phyloP scores from a whole-genome alignment of 768 basidiomycete species.

The Kondoa malvinella region DNA sequence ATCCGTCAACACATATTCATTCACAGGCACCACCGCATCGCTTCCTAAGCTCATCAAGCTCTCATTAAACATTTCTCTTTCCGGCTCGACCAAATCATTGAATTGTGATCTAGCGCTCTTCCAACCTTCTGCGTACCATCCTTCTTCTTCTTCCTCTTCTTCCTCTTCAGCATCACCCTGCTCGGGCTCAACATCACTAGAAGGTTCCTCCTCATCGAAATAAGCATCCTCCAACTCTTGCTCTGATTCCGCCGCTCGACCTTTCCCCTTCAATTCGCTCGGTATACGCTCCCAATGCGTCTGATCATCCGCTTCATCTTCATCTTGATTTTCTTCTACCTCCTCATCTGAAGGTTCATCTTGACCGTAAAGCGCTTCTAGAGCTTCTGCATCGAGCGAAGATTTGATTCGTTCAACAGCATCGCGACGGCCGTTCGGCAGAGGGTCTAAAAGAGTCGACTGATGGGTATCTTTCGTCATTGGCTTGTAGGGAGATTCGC shows the following conservation, averaged over 20 bases:
- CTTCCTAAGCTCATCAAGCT: not conserved
- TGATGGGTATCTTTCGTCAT: not conserved
- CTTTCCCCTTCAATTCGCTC: conserved; percentile 3
- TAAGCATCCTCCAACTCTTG: not conserved
- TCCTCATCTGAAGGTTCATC: not conserved
- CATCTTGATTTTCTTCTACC: not conserved
- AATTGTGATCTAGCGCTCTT: not conserved
- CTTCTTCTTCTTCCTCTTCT: not conserved
- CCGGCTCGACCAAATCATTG: not conserved
- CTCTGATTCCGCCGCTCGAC: not conserved
- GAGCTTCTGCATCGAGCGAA: not conserved
- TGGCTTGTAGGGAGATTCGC: not conserved
- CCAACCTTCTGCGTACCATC: too few species aligned
- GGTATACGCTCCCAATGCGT: conserved; percentile 4
- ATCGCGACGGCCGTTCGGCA: not conserved
- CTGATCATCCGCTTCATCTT: not conserved
- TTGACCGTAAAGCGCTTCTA: not conserved
- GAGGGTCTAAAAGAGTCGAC: not conserved
- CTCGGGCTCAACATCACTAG: not conserved
- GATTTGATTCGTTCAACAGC: conserved; percentile 1
- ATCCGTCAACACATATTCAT: not conserved
- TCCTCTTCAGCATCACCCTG: not conserved
- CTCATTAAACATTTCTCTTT: not conserved
- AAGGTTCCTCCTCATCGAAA: not conserved
- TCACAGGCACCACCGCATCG: not conserved